phyloP scores from a whole-genome alignment of 768 basidiomycete species.

The Leccinum imitatum region DNA sequence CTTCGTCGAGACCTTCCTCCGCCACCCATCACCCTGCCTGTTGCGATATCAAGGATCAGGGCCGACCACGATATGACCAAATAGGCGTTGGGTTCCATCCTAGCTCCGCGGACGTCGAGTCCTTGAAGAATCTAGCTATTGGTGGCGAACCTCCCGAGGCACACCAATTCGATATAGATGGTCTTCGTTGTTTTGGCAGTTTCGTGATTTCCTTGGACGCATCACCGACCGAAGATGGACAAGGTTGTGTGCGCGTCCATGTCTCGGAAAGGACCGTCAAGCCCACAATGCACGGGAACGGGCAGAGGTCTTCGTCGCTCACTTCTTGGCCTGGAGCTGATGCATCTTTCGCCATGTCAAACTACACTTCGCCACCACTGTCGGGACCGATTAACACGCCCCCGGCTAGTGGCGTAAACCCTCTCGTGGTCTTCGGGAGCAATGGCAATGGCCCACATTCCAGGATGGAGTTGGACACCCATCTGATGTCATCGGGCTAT shows the following conservation, averaged over 20 bases:
- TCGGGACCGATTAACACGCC: slow-evolving; percentile 37
- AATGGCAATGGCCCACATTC: slow-evolving; percentile 37
- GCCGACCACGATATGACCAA: slow-evolving; percentile 46
- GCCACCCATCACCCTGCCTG: slow-evolving; percentile 39
- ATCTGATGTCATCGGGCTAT: slow-evolving; percentile 27
- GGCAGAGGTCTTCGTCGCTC: slow-evolving; percentile 20
- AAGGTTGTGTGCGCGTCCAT: slow-evolving; percentile 73
- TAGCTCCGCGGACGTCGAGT: slow-evolving; percentile 40
- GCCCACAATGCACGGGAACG: slow-evolving; percentile 11
- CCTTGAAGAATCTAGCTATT: slow-evolving; percentile 30
- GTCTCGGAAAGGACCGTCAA: slow-evolving; percentile 43
- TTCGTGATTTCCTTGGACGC: slow-evolving; percentile 76
- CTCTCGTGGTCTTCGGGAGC: slow-evolving; percentile 59
- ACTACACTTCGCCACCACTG: slow-evolving; percentile 19
- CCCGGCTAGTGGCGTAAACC: slow-evolving; percentile 35
- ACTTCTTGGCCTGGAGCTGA: slow-evolving; percentile 27
- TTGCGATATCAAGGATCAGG: slow-evolving; percentile 51
- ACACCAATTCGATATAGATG: slow-evolving; percentile 52
- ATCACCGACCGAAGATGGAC: slow-evolving; percentile 60
- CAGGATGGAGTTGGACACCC: slow-evolving; percentile 25
- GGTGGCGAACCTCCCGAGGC: slow-evolving; percentile 40
- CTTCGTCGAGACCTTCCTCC: slow-evolving; percentile 40
- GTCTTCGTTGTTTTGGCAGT: slow-evolving; percentile 48
- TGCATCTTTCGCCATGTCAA: slow-evolving; percentile 23
- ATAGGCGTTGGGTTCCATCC: slow-evolving; percentile 47